Conservation (phyloP, 2,329 filamentous ascomycete species). For the Trichophyton simii region DNA sequence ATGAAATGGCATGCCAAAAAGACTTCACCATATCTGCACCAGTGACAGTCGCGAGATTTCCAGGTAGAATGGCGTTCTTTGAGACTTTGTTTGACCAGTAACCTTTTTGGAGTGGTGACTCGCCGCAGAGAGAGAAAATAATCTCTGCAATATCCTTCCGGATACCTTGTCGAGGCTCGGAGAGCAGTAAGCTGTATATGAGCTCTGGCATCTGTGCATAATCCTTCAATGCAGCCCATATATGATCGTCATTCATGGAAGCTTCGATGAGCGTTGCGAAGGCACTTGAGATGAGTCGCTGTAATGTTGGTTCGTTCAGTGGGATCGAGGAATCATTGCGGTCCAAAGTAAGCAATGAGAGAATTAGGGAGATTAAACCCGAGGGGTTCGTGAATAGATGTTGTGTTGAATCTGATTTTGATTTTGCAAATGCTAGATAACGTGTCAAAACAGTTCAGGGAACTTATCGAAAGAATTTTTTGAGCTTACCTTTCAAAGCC, state of each 20-base stretch:
- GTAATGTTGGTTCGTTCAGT: constrained; percentile 15
- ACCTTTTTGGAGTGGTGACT: constrained; percentile 22
- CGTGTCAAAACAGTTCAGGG: background rate
- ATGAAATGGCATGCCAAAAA: constrained; percentile 34
- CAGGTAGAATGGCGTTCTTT: constrained; percentile 12
- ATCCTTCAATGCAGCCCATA: constrained; percentile 36
- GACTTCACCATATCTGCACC: constrained; percentile 31
- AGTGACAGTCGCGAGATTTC: constrained; percentile 18
- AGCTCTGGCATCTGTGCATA: constrained; percentile 27
- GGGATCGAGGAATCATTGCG: constrained; percentile 12
- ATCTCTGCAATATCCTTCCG: constrained; percentile 30
- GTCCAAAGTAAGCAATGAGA: constrained; percentile 24
- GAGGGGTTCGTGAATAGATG: constrained; percentile 25
- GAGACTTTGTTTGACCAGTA: constrained; percentile 11
- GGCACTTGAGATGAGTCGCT: constrained; percentile 31
- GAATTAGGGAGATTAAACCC: constrained; percentile 24
- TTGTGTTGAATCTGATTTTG: constrained; percentile 8
- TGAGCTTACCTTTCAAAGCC: constrained; percentile 42
- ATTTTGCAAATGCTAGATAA: constrained; percentile 15
- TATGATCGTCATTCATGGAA: constrained; percentile 33
- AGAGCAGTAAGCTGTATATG: constrained; percentile 32
- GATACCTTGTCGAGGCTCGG: constrained; percentile 30
- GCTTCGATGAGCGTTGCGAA: constrained; percentile 40
- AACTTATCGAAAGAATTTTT: background rate
- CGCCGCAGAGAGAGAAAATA: constrained; percentile 27